Base-by-base conservation (phyloP, 257 asterid species). In the Leptodermis oblonga region DNA sequence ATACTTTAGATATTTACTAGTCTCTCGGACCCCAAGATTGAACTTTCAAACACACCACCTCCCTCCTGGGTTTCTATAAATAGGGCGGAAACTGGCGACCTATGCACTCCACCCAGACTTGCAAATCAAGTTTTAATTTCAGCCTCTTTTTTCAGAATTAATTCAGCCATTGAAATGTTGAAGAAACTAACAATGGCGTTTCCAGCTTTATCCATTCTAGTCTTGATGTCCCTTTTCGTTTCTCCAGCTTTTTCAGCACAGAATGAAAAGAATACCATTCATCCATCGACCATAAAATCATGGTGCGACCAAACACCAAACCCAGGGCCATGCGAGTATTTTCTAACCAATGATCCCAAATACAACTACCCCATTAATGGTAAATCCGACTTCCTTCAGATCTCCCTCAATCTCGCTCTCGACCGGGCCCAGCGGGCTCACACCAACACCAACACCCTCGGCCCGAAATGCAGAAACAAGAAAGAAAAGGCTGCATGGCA, bases 271-370 rank as follows among this genome's bases (percentile, higher is more conserved):
- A 28, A 33, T 6, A 12, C 12, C 22, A 7, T 17, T 18, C 55
- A 17, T 18, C 65, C 65, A 11, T 25, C 46, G 0, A 69, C 83
- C 15, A 69, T 83, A 18, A 81, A 77, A 77, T 42, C 87, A 22
- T 88, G 92, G 97, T 92, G 98, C 67, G 77, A 75, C 53, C 86
- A 81, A 83, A 92, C 96, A 5, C 98, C 97, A 0, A n/a, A 90
- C 68, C 97, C 97, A 2, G 65, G 77, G 36, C 86, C 92, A 0
- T 90, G 98, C 26, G 95, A 90, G 46, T 84, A 90, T 34, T 88
- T 71, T 79, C 25, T 90, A 13, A 56, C 86, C 0, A 77, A 82
- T 1, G 74, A 82, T 78, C 86, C 86, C 22, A 86, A 85, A 39
- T 77, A 83, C 69, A 43, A 30, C 1, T 20, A 61, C 7, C 81